phyloP scores from a whole-genome alignment of 2,329 filamentous ascomycete species.

The Rasamsonia emersonii region DNA sequence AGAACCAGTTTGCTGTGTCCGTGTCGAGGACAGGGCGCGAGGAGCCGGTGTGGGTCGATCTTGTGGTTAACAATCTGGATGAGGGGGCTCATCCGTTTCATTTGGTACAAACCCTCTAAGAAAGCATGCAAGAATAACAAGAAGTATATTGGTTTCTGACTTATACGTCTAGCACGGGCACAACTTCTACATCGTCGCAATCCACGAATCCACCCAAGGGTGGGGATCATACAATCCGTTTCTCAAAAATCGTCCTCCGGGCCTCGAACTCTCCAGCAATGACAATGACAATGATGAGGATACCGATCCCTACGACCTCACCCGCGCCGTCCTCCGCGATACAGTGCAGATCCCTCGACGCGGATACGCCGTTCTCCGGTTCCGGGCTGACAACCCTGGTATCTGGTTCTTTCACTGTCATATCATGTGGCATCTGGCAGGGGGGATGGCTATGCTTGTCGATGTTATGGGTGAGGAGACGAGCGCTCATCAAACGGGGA shows the following conservation, averaged over 20 bases:
- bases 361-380: slow-evolving; percentile 48
- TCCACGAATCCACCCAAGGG: slow-evolving; percentile 9
- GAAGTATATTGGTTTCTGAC: background rate
- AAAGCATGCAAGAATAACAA: background rate
- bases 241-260: background rate
- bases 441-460: slow-evolving; percentile 37
- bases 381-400: slow-evolving; percentile 46
- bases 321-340: slow-evolving; percentile 41
- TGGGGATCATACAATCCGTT: slow-evolving; percentile 22
- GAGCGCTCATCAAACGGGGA: too few species aligned
- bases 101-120: slow-evolving; percentile 23
- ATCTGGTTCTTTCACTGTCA: slow-evolving; percentile 45
- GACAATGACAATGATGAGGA: slow-evolving; percentile 11
- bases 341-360: slow-evolving; percentile 47
- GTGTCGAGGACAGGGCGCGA: slow-evolving; percentile 13
- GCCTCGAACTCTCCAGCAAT: background rate
- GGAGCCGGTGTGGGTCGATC: slow-evolving; percentile 34
- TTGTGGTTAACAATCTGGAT: slow-evolving; percentile 44
- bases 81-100: slow-evolving; percentile 45
- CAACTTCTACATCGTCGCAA: slow-evolving; percentile 53
- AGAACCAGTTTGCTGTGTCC: slow-evolving; percentile 32
- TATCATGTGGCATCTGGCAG: slow-evolving; percentile 43
- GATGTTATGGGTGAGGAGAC: slow-evolving; percentile 21
- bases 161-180: slow-evolving; percentile 66
- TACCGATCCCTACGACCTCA: slow-evolving; percentile 22